Percentiles rank a stretch among this genome's conserved stretches.
Conservation (phyloP, 2,329 filamentous ascomycete genomes). For the Aspergillus cejpii region DNA sequence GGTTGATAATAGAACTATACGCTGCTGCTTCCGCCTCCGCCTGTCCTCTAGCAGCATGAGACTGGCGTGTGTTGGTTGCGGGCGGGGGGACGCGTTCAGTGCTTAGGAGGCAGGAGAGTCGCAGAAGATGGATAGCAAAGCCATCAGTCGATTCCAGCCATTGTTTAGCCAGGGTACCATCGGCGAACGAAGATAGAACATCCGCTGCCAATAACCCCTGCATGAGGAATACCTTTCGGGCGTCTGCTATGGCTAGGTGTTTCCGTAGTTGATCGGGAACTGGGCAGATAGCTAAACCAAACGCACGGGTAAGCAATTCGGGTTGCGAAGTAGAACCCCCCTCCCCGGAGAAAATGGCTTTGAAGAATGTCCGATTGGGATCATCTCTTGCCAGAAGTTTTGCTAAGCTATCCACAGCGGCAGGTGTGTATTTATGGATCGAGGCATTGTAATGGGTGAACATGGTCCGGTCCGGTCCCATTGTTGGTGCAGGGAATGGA, state of each 20-base stretch:
- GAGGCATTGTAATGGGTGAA: constrained; percentile 76
- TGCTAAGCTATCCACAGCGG: constrained; percentile 81
- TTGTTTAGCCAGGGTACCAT: constrained; percentile 62
- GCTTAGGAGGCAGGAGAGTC: constrained; percentile 66
- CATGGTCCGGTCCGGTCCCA: constrained; percentile 54
- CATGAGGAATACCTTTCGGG: constrained; percentile 80
- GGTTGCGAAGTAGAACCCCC: constrained; percentile 57
- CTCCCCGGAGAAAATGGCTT: constrained; percentile 71
- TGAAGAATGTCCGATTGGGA: constrained; percentile 80
- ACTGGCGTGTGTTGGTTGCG: constrained; percentile 30
- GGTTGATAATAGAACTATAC: constrained; percentile 54
- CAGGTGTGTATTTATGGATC: constrained; percentile 79
- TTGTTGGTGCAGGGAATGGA: constrained; percentile 63
- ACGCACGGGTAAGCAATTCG: constrained; percentile 78
- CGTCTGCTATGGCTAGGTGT: constrained; percentile 64
- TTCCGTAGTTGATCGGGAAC: constrained; percentile 65
- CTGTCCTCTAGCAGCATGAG: constrained; percentile 28
- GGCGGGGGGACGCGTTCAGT: constrained; percentile 49
- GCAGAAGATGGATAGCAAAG: constrained; percentile 72
- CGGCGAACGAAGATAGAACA: constrained; percentile 72
- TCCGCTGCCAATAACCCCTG: constrained; percentile 88
- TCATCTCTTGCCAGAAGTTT: constrained; percentile 90
- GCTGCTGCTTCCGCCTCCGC: constrained; percentile 40
- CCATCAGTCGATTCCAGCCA: constrained; percentile 83
- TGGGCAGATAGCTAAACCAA: constrained; percentile 77